Percentiles rank a stretch among this genome's conserved stretches.
Evolutionary conservation across 2,329 filamentous ascomycete genomes (phyloP).

Genomic region (Diaporthe aspalathi): DNA sequence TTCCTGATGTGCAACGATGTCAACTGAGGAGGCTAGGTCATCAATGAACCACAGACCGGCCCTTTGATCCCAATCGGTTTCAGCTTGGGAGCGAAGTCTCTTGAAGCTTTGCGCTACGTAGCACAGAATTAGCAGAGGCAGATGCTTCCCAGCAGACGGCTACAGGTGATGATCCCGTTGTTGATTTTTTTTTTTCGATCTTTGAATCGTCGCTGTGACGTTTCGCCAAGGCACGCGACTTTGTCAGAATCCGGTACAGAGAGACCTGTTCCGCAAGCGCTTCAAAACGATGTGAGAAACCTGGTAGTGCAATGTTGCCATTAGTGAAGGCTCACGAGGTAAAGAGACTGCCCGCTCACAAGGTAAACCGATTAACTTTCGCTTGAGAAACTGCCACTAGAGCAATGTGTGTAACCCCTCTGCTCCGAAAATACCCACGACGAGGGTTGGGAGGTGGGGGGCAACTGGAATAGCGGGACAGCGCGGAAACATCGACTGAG

Average conservation of each 20-base stretch:
- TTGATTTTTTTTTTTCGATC: not conserved
- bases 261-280: not conserved
- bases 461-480: constrained; percentile 34
- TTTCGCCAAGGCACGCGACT: constrained; percentile 5
- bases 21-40: not conserved
- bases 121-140: not conserved
- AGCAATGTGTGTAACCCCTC: constrained; percentile 25
- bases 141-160: not conserved
- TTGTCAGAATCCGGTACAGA: not conserved
- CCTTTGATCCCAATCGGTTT: not conserved
- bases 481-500: constrained; percentile 22
- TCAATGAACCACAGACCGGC: not conserved
- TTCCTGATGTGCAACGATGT: constrained; percentile 13
- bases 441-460: constrained; percentile 28
- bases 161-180: not conserved
- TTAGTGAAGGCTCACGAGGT: constrained; percentile 8
- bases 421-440: constrained; percentile 20
- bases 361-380: not conserved
- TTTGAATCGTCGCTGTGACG: constrained; percentile 8
- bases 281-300: not conserved
- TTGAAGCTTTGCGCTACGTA: not conserved
- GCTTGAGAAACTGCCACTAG: not conserved
- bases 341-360: constrained; percentile 16
- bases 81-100: not conserved
- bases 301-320: constrained; percentile 1